Evolutionary conservation across 768 basidiomycete species (phyloP).

Genomic region (Clathrus columnatus): DNA sequence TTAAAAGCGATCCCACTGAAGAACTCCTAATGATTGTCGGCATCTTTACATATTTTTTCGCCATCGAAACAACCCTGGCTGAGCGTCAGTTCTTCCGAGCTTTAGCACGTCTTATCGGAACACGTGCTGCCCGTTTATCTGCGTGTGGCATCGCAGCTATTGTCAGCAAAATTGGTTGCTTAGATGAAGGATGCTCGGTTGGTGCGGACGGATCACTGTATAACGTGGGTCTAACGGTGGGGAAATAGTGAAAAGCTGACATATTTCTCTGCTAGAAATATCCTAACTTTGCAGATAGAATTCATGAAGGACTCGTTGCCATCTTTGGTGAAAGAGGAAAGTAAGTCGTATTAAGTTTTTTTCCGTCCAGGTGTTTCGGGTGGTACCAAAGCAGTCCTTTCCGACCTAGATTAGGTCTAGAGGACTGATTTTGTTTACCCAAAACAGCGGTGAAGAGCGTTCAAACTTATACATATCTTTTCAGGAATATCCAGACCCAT

Average conservation of each 20-base stretch:
- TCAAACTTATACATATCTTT: no score
- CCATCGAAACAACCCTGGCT: conserved; percentile 89
- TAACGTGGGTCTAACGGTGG: conserved; percentile 49
- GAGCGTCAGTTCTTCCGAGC: conserved; percentile 97
- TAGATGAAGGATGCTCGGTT: conserved; percentile 84
- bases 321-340: conserved; percentile 95
- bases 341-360: no score
- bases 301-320: conserved; percentile 88
- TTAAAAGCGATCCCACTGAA: conserved; percentile 80
- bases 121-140: conserved; percentile 82
- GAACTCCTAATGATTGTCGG: conserved; percentile 95
- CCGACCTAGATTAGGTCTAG: no score
- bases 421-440: no score
- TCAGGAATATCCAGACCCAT: conserved; percentile 63
- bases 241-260: background rate
- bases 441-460: no score
- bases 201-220: conserved; percentile 95
- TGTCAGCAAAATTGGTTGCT: conserved; percentile 87
- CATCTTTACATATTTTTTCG: conserved; percentile 96
- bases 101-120: conserved; percentile 81
- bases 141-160: conserved; percentile 96
- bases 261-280: conserved; percentile 65
- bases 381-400: no score
- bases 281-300: conserved; percentile 86
- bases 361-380: no score